Conservation (phyloP, 2,329 filamentous ascomycete species). For the Lecanicillium sp. region DNA sequence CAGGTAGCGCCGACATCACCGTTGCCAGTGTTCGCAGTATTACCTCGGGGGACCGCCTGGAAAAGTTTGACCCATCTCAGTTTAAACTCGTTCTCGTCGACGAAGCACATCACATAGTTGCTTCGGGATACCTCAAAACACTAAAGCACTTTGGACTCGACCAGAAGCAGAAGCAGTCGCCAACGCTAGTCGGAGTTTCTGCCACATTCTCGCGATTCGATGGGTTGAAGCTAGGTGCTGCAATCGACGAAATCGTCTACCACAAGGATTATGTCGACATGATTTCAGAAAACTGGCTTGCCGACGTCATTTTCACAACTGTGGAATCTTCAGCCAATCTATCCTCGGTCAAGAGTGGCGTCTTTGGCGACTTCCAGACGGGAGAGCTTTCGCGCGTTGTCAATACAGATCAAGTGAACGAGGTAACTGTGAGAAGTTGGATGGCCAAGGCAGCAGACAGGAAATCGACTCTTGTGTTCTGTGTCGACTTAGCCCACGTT, state of each 20-base stretch:
- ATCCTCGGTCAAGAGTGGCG: constrained; percentile 53
- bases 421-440: constrained; percentile 82
- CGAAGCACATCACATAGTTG: constrained; percentile 94
- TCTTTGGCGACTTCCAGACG: constrained; percentile 67
- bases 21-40: constrained; percentile 86
- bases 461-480: constrained; percentile 87
- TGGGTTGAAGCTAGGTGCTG: constrained; percentile 70
- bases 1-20: constrained; percentile 81
- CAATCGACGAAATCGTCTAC: constrained; percentile 93
- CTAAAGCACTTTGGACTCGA: constrained; percentile 72
- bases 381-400: constrained; percentile 72
- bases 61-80: constrained; percentile 66
- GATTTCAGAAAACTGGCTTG: constrained; percentile 84
- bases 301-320: constrained; percentile 88
- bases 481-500: constrained; percentile 83
- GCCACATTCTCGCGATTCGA: constrained; percentile 74
- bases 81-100: constrained; percentile 94
- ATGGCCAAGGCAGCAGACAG: constrained; percentile 62
- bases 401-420: constrained; percentile 74
- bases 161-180: constrained; percentile 31
- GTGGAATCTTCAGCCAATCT: constrained; percentile 78
- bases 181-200: constrained; percentile 80
- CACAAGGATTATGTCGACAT: constrained; percentile 66
- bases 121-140: constrained; percentile 65
- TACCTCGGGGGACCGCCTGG: constrained; percentile 64